Base-by-base conservation (phyloP, 2,329 filamentous ascomycete genomes). In the Penicillium sp. region DNA sequence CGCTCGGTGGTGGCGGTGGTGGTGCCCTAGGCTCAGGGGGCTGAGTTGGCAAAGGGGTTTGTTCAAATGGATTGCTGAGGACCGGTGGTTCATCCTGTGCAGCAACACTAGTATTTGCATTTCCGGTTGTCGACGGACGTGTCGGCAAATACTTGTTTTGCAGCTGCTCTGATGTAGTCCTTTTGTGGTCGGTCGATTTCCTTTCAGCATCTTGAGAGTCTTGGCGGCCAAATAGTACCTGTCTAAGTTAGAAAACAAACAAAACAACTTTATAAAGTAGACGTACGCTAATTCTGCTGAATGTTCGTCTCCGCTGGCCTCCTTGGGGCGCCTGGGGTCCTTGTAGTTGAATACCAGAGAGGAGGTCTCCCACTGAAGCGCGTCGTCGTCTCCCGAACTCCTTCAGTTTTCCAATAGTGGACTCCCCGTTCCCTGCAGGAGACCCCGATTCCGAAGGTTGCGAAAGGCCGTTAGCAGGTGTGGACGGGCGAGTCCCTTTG, bases 341-440 rank as follows among this genome's bases (percentile, higher is more conserved):
- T 28, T 57, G 57, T n/a, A 53, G 38, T 26, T 58, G 57, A 40
- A 59, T 41, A 9, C 51, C 53, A 22, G 60, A 41, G 17, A 57
- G 40, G 9, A 59, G 45, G 51, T 59, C 57, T 24, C 58, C 54
- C 17, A 61, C 54, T 2, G 64, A 67, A 13, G 56, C 47, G 17
- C 63, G 59, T 17, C 61, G 63, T 26, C 61, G 59, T 34, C 53
- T 60, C n/a, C 59, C 54, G 22, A 64, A 60, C 31, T 49, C 57
- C 44, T 63, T 65, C 48, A 66, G 43, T 43, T 61, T 66, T 22
- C 57, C 57, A 51, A 62, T 60, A 37, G 57, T 53, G 13, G 62
- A 60, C 29, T 57, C 55, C n/a, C 39, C 39, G 24, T 54, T 57
- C 15, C 45, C 54, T 24, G 41, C 52, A 21, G 52, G 43, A 40